phyloP scores from a whole-genome alignment of 2,329 filamentous ascomycete genomes.

The Aspergillus latus region DNA sequence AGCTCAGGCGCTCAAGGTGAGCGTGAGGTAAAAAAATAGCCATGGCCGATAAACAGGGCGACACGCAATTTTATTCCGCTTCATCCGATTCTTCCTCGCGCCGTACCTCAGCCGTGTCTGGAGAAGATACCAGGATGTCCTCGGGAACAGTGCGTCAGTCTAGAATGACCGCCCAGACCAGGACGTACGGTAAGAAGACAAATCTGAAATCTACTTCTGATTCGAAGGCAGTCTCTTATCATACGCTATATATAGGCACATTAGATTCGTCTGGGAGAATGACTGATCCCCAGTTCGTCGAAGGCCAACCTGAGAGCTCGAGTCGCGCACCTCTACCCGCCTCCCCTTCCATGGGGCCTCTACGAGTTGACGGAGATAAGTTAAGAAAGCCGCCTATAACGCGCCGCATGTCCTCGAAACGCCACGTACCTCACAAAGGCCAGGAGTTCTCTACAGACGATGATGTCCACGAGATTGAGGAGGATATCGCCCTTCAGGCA shows the following conservation, averaged over 20 bases:
- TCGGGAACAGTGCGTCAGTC: slow-evolving; percentile 20
- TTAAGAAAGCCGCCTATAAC: slow-evolving; percentile 71
- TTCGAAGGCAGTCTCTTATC: neutral
- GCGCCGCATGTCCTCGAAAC: slow-evolving; percentile 72
- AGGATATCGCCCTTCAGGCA: slow-evolving; percentile 55
- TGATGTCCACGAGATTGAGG: slow-evolving; percentile 75
- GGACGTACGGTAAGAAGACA: slow-evolving; percentile 31
- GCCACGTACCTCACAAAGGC: slow-evolving; percentile 72
- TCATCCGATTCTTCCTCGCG: slow-evolving; percentile 14
- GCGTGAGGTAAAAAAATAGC: neutral
- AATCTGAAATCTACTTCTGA: neutral
- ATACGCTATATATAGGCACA: slow-evolving; percentile 29
- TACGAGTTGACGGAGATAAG: slow-evolving; percentile 43
- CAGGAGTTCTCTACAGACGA: slow-evolving; percentile 91
- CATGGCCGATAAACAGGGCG: slow-evolving; percentile 21
- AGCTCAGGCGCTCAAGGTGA: slow-evolving; percentile 1
- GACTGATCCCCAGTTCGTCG: slow-evolving; percentile 30
- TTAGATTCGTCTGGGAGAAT: slow-evolving; percentile 28
- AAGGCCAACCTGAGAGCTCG: slow-evolving; percentile 30
- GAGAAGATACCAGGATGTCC: slow-evolving; percentile 13
- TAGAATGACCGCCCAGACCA: slow-evolving; percentile 20
- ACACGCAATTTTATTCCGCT: slow-evolving; percentile 10
- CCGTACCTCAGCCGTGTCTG: slow-evolving; percentile 15
- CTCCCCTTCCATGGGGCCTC: slow-evolving; percentile 45
- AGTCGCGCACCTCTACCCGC: slow-evolving; percentile 39